A percentile compares a stretch with the other conserved stretches of the same genome.
Evolutionary conservation across 2,329 filamentous ascomycete species (phyloP).

Genomic region (Davidsoniella eucalypti): DNA sequence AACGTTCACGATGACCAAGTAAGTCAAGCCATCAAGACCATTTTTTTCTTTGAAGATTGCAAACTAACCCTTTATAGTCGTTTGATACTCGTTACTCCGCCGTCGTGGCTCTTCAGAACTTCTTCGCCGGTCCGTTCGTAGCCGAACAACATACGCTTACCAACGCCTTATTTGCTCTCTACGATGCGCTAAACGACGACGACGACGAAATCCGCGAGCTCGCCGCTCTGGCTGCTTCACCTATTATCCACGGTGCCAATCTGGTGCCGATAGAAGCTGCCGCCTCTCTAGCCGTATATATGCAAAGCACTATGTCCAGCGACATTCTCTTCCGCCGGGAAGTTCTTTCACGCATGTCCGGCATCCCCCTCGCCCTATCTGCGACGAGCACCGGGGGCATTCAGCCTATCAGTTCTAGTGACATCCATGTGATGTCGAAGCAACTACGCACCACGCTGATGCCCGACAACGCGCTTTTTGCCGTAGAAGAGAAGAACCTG

Average conservation of each 20-base stretch:
- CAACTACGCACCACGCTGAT: slow-evolving; percentile 31
- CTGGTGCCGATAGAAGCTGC: slow-evolving; percentile 33
- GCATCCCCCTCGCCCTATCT: not conserved
- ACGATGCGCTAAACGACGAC: slow-evolving; percentile 71
- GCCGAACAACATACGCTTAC: slow-evolving; percentile 25
- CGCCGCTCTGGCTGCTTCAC: slow-evolving; percentile 34
- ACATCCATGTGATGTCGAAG: slow-evolving; percentile 17
- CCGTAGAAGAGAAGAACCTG: slow-evolving; percentile 84
- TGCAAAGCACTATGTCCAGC: slow-evolving; percentile 22
- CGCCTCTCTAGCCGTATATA: slow-evolving; percentile 27
- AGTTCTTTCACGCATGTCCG: slow-evolving; percentile 27
- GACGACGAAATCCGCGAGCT: slow-evolving; percentile 71
- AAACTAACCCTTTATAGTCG: slow-evolving; percentile 24
- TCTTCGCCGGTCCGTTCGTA: slow-evolving; percentile 21
- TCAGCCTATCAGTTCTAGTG: slow-evolving; percentile 2
- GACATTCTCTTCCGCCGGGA: slow-evolving; percentile 23
- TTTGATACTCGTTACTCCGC: slow-evolving; percentile 51
- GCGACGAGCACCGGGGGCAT: slow-evolving; percentile 14
- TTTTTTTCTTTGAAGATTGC: not conserved
- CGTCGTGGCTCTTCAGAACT: slow-evolving; percentile 35
- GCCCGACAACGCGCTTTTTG: slow-evolving; percentile 58
- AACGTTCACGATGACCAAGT: slow-evolving; percentile 34
- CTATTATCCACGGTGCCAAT: slow-evolving; percentile 26
- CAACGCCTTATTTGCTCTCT: slow-evolving; percentile 46
- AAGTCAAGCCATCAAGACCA: slow-evolving; percentile 13